These are phyloP conservation scores for Colletotrichum costaricense DNA, from an alignment of 2,329 filamentous ascomycete genomes.

Conservation along the genomic window DNA sequence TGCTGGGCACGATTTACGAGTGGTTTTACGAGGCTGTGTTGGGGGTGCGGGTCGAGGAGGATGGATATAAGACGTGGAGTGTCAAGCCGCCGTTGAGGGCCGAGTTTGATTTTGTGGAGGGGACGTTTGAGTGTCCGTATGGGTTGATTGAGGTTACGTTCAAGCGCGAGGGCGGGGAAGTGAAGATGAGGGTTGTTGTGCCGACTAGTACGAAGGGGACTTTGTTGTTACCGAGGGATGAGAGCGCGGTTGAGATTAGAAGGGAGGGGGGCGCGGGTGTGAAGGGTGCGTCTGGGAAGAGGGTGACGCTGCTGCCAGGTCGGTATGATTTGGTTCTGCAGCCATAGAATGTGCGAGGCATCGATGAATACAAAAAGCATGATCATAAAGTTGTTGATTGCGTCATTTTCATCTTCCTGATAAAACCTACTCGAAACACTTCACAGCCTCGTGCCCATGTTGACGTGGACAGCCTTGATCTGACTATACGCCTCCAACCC, in stretches of 20 bases:
- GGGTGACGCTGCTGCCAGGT: slow-evolving; percentile 35
- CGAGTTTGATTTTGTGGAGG: slow-evolving; percentile 52
- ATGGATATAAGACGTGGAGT: slow-evolving; percentile 53
- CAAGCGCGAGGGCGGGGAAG: slow-evolving; percentile 34
- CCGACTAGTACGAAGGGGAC: slow-evolving; percentile 38
- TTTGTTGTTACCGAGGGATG: slow-evolving; percentile 37
- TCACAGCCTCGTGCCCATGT: slow-evolving; percentile 42
- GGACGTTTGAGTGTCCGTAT: slow-evolving; percentile 52
- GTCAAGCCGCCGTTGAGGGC: slow-evolving; percentile 51
- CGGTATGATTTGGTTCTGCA: slow-evolving; percentile 32
- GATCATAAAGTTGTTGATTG: too few species aligned
- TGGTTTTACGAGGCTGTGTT: slow-evolving; percentile 57
- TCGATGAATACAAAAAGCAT: too few species aligned
- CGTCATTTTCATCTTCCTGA: neutral
- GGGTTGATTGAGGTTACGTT: slow-evolving; percentile 44
- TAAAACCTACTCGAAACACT: neutral
- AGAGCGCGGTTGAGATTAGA: slow-evolving; percentile 34
- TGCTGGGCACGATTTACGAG: slow-evolving; percentile 60
- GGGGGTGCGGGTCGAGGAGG: slow-evolving; percentile 48
- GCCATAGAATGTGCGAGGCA: neutral
- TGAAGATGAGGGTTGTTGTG: slow-evolving; percentile 36
- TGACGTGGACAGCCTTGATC: slow-evolving; percentile 58
- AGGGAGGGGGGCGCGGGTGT: slow-evolving; percentile 17
- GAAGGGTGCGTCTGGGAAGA: slow-evolving; percentile 25
- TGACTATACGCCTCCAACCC: slow-evolving; percentile 56